Base-by-base conservation (phyloP, 179 eudicot genomes). In the Gypsophila paniculata region DNA sequence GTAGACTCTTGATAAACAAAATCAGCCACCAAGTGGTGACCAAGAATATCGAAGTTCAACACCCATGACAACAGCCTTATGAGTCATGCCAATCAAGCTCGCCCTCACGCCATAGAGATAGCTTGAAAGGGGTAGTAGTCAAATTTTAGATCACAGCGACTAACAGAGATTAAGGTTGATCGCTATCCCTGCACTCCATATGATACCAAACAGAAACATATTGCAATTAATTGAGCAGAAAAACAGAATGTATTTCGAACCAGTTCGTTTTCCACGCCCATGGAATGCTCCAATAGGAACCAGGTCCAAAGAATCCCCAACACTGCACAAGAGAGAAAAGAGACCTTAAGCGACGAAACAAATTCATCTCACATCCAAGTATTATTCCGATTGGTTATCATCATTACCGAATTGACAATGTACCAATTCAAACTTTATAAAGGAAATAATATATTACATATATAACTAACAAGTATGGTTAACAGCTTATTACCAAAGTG, bases 221-320 rank as follows among this genome's bases (percentile, higher is more conserved):
- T 25, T 68, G 65, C 60, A 18, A 38, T 22, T 15, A 42, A n/a
- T 22, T 53, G 32, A 66, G 55, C 38, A 62, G 10, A 32, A 10
- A 55, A 63, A 61, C 55, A 11, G 34, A 44, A 46, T 23, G 48
- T 26, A 17, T 22, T 25, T 23, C 52, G 74, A 72, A 92, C 98
- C 98, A 72, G 95, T 83, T 61, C 99, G 91, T 82, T 91, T 91
- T 32, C 99, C 99, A 65, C 90, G 84, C 55, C 97, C 99, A 82
- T 88, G 87, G 65, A 94, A 94, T 80, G 94, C 99, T 74, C 82
- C 97, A 68, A 94, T 91, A 36, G 97, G 97, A 61, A 94, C 99
- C 80, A 94, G 77, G 81, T 94, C 99, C 49, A 89, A 83, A 19
- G 97, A 91, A 76, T 94, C 99, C 32, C 99, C 97, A 79, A 88